Base-by-base conservation (phyloP, 1,284 basidiomycete genomes). In the Somion occarium region DNA sequence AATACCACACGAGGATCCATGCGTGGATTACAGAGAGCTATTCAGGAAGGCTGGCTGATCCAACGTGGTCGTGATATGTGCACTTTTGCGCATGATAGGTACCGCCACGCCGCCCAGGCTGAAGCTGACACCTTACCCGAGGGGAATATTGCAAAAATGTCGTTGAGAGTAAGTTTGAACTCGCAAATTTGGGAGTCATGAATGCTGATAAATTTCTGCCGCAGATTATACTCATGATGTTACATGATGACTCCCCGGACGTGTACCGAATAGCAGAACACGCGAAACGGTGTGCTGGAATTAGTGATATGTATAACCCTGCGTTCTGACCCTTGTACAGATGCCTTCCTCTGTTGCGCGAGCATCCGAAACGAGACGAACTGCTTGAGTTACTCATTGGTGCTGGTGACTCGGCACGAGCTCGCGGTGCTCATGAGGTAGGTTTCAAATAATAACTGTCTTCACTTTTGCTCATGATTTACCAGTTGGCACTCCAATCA, bases 51-150 rank as follows among this genome's bases (percentile, higher is more conserved):
- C 1, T 87, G 83, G 83, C 69, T 87, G 2, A 76, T 85, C 12
- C 82, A 85, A 55, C 69, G 82, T 43, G 85, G 82, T 1, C 71
- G 85, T 24, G 85, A 87, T 58, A 85, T 85, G 82, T 85, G 83
- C 64, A 81, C 77, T 56, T 87, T 85, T 66, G 72, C 83, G 2
- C 85, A 88, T 62, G 84, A 87, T 61, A 70, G 83, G 44, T 87
- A 85, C 65, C 75, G 83, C 7, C 84, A 85, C 63, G 82, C 84
- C 15, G 82, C 80, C 7, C 78, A 82, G 59, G 74, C 73, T 2
- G 82, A 85, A 63, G 78, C 75, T 0, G 71, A 75, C 42, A 66
- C 64, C 2, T 68, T 85, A 12, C 69, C 81, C 0, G 65, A 69
- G 38, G 75, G 75, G n/a, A 64, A 69, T 0, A 68, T 79, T 27